These are phyloP conservation scores for Colletotrichum eleusines DNA, from an alignment of 2,329 filamentous ascomycete species.

Conservation along the genomic window DNA sequence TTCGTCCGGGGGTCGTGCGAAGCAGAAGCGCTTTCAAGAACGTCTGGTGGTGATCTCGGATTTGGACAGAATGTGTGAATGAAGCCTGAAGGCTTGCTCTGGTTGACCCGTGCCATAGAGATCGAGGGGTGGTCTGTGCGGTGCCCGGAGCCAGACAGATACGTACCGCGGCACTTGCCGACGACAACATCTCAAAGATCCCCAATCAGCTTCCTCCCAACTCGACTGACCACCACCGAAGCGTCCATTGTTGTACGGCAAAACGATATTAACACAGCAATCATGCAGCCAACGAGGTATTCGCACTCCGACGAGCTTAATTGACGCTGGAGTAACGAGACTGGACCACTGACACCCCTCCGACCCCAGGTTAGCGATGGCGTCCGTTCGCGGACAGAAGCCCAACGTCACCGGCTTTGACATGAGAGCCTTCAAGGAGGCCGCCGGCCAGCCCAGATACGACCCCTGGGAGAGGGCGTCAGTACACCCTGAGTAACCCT, in stretches of 20 bases:
- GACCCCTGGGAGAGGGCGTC: slow-evolving; percentile 76
- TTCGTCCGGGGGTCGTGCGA: slow-evolving; percentile 18
- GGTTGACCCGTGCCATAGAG: slow-evolving; percentile 22
- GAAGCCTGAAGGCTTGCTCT: slow-evolving; percentile 37
- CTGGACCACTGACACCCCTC: background rate
- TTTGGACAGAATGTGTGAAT: slow-evolving; percentile 41
- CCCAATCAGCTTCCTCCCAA: slow-evolving; percentile 42
- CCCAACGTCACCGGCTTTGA: slow-evolving; percentile 94
- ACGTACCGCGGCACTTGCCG: slow-evolving; percentile 42
- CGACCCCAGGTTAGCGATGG: slow-evolving; percentile 61
- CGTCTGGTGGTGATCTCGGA: slow-evolving; percentile 36
- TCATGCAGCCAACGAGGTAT: slow-evolving; percentile 49
- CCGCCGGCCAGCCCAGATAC: slow-evolving; percentile 72
- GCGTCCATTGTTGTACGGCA: slow-evolving; percentile 35
- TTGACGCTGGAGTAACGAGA: slow-evolving; percentile 4
- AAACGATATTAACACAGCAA: slow-evolving; percentile 43
- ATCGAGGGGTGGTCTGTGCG: slow-evolving; percentile 39
- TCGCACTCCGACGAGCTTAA: slow-evolving; percentile 4
- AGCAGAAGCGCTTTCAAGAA: slow-evolving; percentile 31
- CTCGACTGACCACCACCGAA: slow-evolving; percentile 35
- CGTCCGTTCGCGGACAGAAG: slow-evolving; percentile 58
- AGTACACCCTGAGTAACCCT: slow-evolving; percentile 50
- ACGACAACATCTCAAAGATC: slow-evolving; percentile 39
- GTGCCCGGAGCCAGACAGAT: slow-evolving; percentile 4
- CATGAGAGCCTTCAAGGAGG: slow-evolving; percentile 80